A percentile compares a stretch with the other conserved stretches of the same genome.
phyloP scores from a whole-genome alignment of 768 basidiomycete species.

The Scleroderma citrinum region DNA sequence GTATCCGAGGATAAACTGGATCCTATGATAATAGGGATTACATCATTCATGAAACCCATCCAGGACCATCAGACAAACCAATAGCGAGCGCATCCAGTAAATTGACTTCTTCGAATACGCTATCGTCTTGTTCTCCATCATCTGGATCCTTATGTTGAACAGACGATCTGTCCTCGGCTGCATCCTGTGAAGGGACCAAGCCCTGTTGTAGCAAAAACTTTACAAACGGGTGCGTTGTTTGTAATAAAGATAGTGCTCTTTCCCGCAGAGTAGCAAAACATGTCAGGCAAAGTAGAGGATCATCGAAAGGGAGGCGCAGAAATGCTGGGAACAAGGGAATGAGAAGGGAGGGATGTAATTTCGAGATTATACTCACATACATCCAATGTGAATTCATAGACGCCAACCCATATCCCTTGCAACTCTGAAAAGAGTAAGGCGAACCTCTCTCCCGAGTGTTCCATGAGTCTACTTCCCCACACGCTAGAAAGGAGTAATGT shows the following conservation, averaged over 20 bases:
- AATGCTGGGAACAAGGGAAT: conserved; percentile 48
- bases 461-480: conserved; percentile 60
- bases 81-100: conserved; percentile 60
- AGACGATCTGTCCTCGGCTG: not conserved
- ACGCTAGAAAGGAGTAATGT: conserved; percentile 62
- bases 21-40: conserved; percentile 25
- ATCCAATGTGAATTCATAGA: conserved; percentile 72
- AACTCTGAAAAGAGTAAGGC: conserved; percentile 58
- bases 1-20: conserved; percentile 37
- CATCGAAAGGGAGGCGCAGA: conserved; percentile 56
- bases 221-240: conserved; percentile 31
- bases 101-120: conserved; percentile 62
- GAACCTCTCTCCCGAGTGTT: conserved; percentile 51
- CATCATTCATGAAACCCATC: not conserved
- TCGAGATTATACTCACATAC: conserved; percentile 54
- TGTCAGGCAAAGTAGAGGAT: conserved; percentile 82
- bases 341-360: not conserved
- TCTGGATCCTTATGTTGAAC: conserved; percentile 12
- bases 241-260: conserved; percentile 49
- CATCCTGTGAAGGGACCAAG: conserved; percentile 12
- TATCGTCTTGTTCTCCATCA: conserved; percentile 34
- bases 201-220: conserved; percentile 16
- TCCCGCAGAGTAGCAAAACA: conserved; percentile 85
- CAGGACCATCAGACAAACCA: conserved; percentile 36
- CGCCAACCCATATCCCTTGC: conserved; percentile 65